Percentiles rank a stretch among this genome's conserved stretches.
phyloP scores from a whole-genome alignment of 768 basidiomycete genomes.

The Heimioporus sp. region DNA sequence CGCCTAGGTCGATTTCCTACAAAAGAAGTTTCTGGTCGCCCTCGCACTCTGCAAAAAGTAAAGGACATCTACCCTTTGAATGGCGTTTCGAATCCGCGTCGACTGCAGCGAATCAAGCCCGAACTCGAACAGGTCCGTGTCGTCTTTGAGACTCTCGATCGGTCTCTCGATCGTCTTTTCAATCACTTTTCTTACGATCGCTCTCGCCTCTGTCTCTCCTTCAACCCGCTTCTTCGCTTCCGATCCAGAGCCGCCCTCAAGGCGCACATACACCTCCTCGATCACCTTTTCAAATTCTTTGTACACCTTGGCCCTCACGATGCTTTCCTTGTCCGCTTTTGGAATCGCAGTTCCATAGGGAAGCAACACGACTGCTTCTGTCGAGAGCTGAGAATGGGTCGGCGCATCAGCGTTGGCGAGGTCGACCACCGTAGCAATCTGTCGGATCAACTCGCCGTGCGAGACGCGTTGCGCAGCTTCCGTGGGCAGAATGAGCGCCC shows the following conservation, averaged over 20 bases:
- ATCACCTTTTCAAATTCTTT: constrained; percentile 48
- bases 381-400: constrained; percentile 48
- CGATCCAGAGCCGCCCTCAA: constrained; percentile 38
- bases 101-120: constrained; percentile 57
- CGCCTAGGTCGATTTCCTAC: constrained; percentile 16
- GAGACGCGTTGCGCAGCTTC: constrained; percentile 33
- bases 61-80: constrained; percentile 38
- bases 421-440: constrained; percentile 41
- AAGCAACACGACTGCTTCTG: constrained; percentile 50
- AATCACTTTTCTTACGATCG: constrained; percentile 14
- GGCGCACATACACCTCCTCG: constrained; percentile 36
- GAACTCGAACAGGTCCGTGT: constrained; percentile 44
- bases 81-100: constrained; percentile 47
- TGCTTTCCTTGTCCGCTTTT: constrained; percentile 49
- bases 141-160: constrained; percentile 16
- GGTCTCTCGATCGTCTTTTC: constrained; percentile 20
- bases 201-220: constrained; percentile 10
- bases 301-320: constrained; percentile 50
- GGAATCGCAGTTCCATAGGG: constrained; percentile 49
- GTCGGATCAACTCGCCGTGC: constrained; percentile 31
- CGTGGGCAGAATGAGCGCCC: constrained; percentile 49
- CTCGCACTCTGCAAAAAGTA: constrained; percentile 24
- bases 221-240: constrained; percentile 15
- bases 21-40: not conserved
- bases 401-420: constrained; percentile 53